Evolutionary conservation across 257 asterid species (phyloP), one percentile per base, ranked within the genome.

Genomic region (Anisodus acutangulus): DNA sequence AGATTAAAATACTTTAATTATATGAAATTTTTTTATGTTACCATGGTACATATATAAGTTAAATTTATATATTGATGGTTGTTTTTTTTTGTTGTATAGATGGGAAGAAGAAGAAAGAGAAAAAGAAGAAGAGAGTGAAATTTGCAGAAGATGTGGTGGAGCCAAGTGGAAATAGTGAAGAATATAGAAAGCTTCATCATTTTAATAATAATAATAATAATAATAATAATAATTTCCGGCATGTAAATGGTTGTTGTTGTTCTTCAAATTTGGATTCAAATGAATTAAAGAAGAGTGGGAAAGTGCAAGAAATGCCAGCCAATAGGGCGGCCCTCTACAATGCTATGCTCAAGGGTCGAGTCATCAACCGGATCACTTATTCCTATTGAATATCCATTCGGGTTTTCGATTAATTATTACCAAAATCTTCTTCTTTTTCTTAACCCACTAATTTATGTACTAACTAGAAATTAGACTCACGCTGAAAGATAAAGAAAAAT

Each of bases 61-160:
- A 22, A 22, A 22, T 22, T 22, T 22, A 22, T 41, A 68, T 12
- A 41, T 43, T 85, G 35, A 13, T n/a, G 70, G 6, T 1, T 49
- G 47, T 57, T 60, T 1, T 19, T 9, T 62, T 2, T 58, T 19
- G 45, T 58, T 19, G 45, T 85, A 79, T 89, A 90, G 95, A 87
- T 86, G 86, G 84, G 84, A 90, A 84, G 90, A 91, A 87, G 83
- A 90, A 88, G 83, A 31, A 31, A 31, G 86, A 86, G 89, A 89
- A 88, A 83, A 93, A 89, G 90, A 91, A 91, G 91, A 94, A 93
- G 85, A 93, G 78, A 82, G 98, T 94, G 90, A 95, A 91, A 58
- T 93, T 94, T 87, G 98, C 97, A 68, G 94, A 90, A 84, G 95
- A 92, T 82, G 97, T 94, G 88, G 97, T 93, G 91, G 98, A 93